phyloP scores from a whole-genome alignment of 2,329 filamentous ascomycete genomes.

The Lachnellula subtilissima region DNA sequence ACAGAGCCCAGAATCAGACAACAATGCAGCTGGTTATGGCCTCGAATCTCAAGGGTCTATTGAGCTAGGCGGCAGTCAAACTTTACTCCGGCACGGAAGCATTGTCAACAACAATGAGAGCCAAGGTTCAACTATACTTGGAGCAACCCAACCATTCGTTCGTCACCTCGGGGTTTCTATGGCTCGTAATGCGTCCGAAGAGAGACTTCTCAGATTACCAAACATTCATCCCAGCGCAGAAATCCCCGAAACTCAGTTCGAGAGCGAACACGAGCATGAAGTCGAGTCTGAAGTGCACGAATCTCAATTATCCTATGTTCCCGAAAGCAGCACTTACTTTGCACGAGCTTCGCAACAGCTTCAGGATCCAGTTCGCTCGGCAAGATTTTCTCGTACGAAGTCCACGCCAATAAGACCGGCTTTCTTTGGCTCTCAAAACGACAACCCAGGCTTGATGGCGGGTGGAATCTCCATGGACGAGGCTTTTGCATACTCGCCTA shows the following conservation, averaged over 20 bases:
- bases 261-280: neutral
- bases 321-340: slow-evolving; percentile 2
- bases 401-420: neutral
- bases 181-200: neutral
- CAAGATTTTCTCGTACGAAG: neutral
- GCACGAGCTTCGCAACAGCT: slow-evolving; percentile 4
- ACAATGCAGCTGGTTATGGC: neutral
- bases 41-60: neutral
- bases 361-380: neutral
- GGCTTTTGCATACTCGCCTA: neutral
- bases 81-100: neutral
- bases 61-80: neutral
- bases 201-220: neutral
- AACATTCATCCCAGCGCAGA: neutral
- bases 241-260: neutral
- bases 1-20: slow-evolving; percentile 1
- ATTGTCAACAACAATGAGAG: neutral
- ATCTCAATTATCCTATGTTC: slow-evolving; percentile 1
- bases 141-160: neutral
- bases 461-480: neutral
- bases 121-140: neutral
- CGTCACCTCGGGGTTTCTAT: neutral
- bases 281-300: neutral
- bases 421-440: neutral
- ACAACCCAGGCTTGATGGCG: neutral